These are phyloP conservation scores for Penicillium longicatenatum DNA, from an alignment of 495 filamentous ascomycete genomes.

Conservation along the genomic window DNA sequence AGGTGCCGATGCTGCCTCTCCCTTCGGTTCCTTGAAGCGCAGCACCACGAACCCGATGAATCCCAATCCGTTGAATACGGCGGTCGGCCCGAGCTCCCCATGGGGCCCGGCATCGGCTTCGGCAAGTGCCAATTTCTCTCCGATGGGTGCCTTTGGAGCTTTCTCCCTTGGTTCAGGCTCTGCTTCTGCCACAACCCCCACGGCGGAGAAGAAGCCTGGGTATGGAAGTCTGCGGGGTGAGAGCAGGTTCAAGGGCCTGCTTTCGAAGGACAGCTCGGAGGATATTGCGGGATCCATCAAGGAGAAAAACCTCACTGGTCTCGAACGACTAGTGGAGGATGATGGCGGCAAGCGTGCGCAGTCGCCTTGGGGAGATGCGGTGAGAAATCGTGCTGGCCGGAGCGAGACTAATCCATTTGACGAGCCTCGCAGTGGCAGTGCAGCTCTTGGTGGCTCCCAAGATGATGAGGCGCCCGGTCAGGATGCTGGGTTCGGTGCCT, in stretches of 20 bases:
- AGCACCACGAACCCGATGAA: constrained; percentile 66
- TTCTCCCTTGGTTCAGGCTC: constrained; percentile 63
- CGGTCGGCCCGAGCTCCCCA: constrained; percentile 60
- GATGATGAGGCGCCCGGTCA: constrained; percentile 66
- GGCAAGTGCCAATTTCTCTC: constrained; percentile 59
- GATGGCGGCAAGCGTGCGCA: constrained; percentile 46
- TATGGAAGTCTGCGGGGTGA: constrained; percentile 70
- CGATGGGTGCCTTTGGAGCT: constrained; percentile 85
- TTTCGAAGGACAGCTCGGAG: constrained; percentile 76
- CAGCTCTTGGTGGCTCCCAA: constrained; percentile 74
- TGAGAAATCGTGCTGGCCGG: constrained; percentile 53
- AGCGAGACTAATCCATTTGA: constrained; percentile 86
- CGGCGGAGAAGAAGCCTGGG: constrained; percentile 67
- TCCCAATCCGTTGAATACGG: constrained; percentile 52
- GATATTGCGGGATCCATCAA: constrained; percentile 53
- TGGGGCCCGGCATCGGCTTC: constrained; percentile 60
- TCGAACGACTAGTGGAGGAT: constrained; percentile 56
- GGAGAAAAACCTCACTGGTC: constrained; percentile 55
- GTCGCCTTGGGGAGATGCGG: constrained; percentile 56
- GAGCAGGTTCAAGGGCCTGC: constrained; percentile 81
- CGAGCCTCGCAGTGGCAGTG: constrained; percentile 69
- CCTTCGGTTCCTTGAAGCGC: constrained; percentile 68
- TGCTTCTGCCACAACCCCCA: constrained; percentile 41
- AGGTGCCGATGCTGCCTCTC: constrained; percentile 51
- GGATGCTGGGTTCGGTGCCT: constrained; percentile 60